phyloP scores from a whole-genome alignment of 495 filamentous ascomycete species.

The Echria macrotheca region DNA sequence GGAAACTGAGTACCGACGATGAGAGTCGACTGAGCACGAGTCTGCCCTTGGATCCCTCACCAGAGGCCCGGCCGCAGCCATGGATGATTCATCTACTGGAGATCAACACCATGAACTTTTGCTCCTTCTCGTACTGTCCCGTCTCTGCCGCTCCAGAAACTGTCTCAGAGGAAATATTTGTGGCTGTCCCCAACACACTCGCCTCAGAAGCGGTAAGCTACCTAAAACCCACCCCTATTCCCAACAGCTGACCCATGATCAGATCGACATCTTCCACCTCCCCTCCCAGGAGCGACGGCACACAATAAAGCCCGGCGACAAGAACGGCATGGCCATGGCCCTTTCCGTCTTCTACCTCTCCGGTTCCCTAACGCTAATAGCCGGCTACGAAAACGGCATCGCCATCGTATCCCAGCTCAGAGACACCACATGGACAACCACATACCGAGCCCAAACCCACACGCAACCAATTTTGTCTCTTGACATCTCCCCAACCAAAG shows the following conservation, averaged over 20 bases:
- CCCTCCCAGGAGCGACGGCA: slow-evolving; percentile 64
- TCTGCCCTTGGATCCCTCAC: slow-evolving; percentile 58
- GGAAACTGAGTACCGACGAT: slow-evolving; percentile 63
- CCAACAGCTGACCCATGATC: neutral
- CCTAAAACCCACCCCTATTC: neutral
- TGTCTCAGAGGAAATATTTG: slow-evolving; percentile 45
- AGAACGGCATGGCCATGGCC: slow-evolving; percentile 91
- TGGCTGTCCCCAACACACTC: slow-evolving; percentile 73
- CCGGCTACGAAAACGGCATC: slow-evolving; percentile 86
- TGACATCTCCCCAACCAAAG: slow-evolving; percentile 49
- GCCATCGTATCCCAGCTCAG: slow-evolving; percentile 50
- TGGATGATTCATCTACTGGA: slow-evolving; percentile 80
- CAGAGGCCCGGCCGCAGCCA: slow-evolving; percentile 53
- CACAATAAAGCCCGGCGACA: slow-evolving; percentile 55
- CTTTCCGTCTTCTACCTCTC: slow-evolving; percentile 54
- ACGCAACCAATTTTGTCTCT: slow-evolving; percentile 83
- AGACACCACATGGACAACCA: slow-evolving; percentile 48
- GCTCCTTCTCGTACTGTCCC: slow-evolving; percentile 68
- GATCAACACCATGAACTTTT: slow-evolving; percentile 95
- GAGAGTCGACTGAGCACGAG: slow-evolving; percentile 59
- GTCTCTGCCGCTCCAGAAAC: slow-evolving; percentile 10
- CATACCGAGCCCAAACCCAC: slow-evolving; percentile 66
- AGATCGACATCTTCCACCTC: slow-evolving; percentile 84
- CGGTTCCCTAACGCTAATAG: slow-evolving; percentile 46
- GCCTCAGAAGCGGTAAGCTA: slow-evolving; percentile 62